Percentiles rank a stretch among this genome's conserved stretches.
Evolutionary conservation across 1,284 basidiomycete species (phyloP).

Genomic region (Marasmius oreades): DNA sequence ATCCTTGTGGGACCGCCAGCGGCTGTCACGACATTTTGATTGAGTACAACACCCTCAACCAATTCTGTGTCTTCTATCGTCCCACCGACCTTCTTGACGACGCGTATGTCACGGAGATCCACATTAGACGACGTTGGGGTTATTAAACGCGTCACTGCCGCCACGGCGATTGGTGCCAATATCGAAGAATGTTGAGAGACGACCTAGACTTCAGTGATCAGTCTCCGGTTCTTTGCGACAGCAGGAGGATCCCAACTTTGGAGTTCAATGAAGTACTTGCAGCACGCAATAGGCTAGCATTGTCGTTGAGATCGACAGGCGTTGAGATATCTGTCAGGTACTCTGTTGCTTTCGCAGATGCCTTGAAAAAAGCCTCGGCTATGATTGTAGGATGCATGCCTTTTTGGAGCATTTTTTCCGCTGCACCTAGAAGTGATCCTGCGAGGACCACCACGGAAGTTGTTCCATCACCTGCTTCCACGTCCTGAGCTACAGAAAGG

Average conservation of each 20-base stretch:
- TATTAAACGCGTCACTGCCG: constrained; percentile 89
- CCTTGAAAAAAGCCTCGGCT: constrained; percentile 93
- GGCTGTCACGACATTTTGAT: constrained; percentile 89
- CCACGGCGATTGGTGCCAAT: constrained; percentile 95
- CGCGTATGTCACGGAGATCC: constrained; percentile 92
- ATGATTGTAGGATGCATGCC: constrained; percentile 98
- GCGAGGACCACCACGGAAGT: constrained; percentile 97
- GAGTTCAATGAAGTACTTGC: constrained; percentile 97
- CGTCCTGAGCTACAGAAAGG: constrained; percentile 96
- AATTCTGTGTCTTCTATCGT: constrained; percentile 99
- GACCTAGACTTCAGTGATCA: constrained; percentile 55
- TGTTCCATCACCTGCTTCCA: constrained; percentile 99
- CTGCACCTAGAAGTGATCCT: constrained; percentile 88
- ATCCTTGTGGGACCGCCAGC: constrained; percentile 94
- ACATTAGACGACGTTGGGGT: constrained; percentile 89
- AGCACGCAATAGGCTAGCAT: constrained; percentile 83
- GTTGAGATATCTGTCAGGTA: constrained; percentile 92
- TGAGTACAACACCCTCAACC: constrained; percentile 93
- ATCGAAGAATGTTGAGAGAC: constrained; percentile 99
- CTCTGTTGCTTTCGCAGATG: constrained; percentile 91
- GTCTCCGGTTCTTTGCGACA: background rate
- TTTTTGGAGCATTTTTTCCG: constrained; percentile 96
- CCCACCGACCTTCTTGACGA: constrained; percentile 98
- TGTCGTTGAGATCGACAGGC: constrained; percentile 91
- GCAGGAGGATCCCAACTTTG: constrained; percentile 54